Evolutionary conservation across 2,329 filamentous ascomycete genomes (phyloP).

Genomic region (Ophiostoma novo-ulmi): DNA sequence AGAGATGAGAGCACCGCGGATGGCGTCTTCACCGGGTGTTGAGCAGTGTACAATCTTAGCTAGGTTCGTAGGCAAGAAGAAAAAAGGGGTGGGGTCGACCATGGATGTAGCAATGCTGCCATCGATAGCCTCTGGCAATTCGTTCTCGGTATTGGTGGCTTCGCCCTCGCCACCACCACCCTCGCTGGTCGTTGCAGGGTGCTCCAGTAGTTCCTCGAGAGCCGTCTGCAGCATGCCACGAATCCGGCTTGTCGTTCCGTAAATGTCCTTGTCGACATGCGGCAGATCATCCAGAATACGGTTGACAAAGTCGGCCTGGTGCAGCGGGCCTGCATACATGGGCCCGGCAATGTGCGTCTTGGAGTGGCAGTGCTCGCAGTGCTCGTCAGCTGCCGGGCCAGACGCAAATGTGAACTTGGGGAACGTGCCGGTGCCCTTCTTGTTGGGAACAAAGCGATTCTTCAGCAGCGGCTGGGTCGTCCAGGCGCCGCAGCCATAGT

Average conservation of each 20-base stretch:
- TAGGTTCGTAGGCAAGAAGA: conserved; percentile 70
- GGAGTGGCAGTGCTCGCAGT: conserved; percentile 77
- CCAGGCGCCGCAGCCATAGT: conserved; percentile 88
- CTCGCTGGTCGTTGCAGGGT: conserved; percentile 68
- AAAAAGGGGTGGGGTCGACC: conserved; percentile 76
- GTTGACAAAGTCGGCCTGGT: conserved; percentile 77
- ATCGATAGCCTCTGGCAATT: not conserved
- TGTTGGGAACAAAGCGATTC: conserved; percentile 61
- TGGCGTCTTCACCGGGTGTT: conserved; percentile 70
- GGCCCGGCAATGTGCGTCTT: conserved; percentile 86
- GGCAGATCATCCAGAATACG: conserved; percentile 70
- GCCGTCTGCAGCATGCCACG: conserved; percentile 89
- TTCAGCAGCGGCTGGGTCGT: conserved; percentile 71
- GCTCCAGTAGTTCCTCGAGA: conserved; percentile 59
- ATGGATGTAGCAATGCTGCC: not conserved
- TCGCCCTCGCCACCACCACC: conserved; percentile 37
- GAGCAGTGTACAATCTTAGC: conserved; percentile 72
- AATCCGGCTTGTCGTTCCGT: conserved; percentile 74
- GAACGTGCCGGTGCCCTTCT: conserved; percentile 62
- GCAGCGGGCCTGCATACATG: conserved; percentile 89
- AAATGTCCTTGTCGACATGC: conserved; percentile 59
- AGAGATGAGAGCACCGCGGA: conserved; percentile 74
- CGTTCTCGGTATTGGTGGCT: not conserved
- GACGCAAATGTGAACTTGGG: conserved; percentile 75
- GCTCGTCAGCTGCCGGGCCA: conserved; percentile 60